Percentiles rank a stretch among this genome's conserved stretches.
Conservation (phyloP, 768 basidiomycete species). For the Cytidiella melzeri region DNA sequence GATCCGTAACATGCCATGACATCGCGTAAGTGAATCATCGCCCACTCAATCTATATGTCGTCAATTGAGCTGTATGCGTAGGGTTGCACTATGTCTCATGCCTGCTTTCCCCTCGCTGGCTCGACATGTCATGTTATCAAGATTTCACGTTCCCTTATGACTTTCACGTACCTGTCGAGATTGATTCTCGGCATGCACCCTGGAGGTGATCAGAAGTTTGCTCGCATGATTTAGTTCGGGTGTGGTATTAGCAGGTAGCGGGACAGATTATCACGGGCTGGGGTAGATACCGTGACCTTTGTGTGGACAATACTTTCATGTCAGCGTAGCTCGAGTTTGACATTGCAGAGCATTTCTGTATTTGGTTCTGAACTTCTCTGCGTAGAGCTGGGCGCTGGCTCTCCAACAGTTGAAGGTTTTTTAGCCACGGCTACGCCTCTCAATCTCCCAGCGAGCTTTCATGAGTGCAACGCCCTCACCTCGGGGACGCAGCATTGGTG, state of each 20-base stretch:
- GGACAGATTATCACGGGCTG: background rate
- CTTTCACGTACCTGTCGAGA: background rate
- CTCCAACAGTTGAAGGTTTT: too few species aligned
- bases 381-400: too few species aligned
- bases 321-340: background rate
- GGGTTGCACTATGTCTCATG: background rate
- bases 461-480: constrained; percentile 65
- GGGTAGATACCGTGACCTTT: background rate
- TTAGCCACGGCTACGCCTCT: constrained; percentile 15
- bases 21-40: background rate
- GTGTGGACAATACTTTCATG: background rate
- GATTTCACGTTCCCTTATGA: background rate
- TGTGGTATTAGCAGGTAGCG: background rate
- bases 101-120: background rate
- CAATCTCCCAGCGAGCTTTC: constrained; percentile 62
- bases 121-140: too few species aligned
- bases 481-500: constrained; percentile 55
- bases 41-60: background rate
- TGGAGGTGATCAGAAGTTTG: too few species aligned
- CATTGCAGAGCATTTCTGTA: background rate
- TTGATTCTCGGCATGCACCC: background rate
- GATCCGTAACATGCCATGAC: constrained; percentile 7
- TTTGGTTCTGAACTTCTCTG: background rate
- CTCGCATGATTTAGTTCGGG: too few species aligned
- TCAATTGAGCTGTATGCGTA: background rate